Evolutionary conservation across 75 land plant species (phyloP), one percentile per base, ranked within the genome.

Genomic region (Selaginella moellendorffii): DNA sequence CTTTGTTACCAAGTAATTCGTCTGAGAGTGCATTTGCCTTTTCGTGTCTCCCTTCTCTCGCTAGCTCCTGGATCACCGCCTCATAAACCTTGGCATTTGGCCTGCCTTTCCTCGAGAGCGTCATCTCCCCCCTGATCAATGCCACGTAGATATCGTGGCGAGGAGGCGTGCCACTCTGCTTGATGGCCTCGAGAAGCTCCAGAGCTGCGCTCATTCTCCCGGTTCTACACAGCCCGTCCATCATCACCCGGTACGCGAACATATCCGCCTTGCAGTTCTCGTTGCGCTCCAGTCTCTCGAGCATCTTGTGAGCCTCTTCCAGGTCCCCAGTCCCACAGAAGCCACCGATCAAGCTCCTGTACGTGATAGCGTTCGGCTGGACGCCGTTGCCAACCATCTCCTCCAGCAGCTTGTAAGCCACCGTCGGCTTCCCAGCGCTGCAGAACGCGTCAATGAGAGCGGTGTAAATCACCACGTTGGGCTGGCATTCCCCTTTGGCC

Each of bases 371-470:
- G n/a, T 56, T 56, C 9, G 59, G 59, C 46, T 23, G 21, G 26
- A 61, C 63, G 2, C 78, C 76, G 0, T 36, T 21, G 24, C 75
- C 65, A 2, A 62, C 51, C 83, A 88, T 82, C 59, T 78, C 74
- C 28, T 68, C 68, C 27, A 88, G 83, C 30, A 85, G 24, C 1
- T 59, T 71, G 30, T 24, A 27, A 22, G 89, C 95, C 36, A 80
- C 82, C 9, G 20, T 75, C 81, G 82, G 73, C 68, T 18, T 74
- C 30, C 72, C 77, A 28, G 77, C 72, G 31, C 31, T 71, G 42
- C 89, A 88, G 59, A 79, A 75, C 28, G 81, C 86, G 63, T 68
- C 53, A 29, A 88, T 78, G 1, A 88, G 71, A 10, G 80, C 79
- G 27, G 80, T 85, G 22, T 54, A 85, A 26, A 81, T 72, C 52